Evolutionary conservation across 345 rosid genomes (phyloP).

Genomic region (Eucalyptus shirleyi): DNA sequence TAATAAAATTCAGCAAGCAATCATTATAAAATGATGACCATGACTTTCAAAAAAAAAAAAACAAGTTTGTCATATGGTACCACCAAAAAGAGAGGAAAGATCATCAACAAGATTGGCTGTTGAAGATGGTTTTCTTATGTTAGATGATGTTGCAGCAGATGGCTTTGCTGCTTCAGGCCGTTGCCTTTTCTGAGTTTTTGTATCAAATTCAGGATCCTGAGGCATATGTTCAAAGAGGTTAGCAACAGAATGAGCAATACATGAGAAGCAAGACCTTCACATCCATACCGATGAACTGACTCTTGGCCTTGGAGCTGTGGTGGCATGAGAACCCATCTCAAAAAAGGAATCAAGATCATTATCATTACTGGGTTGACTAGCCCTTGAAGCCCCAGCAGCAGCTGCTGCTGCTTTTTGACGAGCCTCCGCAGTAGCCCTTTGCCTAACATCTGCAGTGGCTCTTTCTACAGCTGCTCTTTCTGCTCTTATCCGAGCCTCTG

Average conservation of each 20-base stretch:
- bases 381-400: slow-evolving; percentile 15
- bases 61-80: not conserved
- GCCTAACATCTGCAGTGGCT: slow-evolving; percentile 32
- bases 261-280: not conserved
- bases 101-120: slow-evolving; percentile 19
- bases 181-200: slow-evolving; percentile 7
- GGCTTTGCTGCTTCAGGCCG: slow-evolving; percentile 17
- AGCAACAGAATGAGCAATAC: not conserved
- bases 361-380: slow-evolving; percentile 5
- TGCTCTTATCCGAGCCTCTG: slow-evolving; percentile 3
- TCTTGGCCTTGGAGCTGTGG: slow-evolving; percentile 21
- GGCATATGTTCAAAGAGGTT: not conserved
- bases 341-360: slow-evolving; percentile 25
- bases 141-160: slow-evolving; percentile 10
- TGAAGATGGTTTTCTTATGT: slow-evolving; percentile 20
- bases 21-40: not conserved
- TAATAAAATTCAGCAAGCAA: not conserved
- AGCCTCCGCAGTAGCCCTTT: slow-evolving; percentile 20
- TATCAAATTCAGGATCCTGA: slow-evolving; percentile 24
- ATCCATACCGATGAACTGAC: not conserved
- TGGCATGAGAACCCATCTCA: slow-evolving; percentile 6
- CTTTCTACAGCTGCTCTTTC: slow-evolving; percentile 33
- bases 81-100: slow-evolving; percentile 23
- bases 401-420: slow-evolving; percentile 23
- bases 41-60: not conserved